A percentile compares a stretch with the other conserved stretches of the same genome.
phyloP scores from a whole-genome alignment of 2,329 filamentous ascomycete species.

The Diplodia corticola region DNA sequence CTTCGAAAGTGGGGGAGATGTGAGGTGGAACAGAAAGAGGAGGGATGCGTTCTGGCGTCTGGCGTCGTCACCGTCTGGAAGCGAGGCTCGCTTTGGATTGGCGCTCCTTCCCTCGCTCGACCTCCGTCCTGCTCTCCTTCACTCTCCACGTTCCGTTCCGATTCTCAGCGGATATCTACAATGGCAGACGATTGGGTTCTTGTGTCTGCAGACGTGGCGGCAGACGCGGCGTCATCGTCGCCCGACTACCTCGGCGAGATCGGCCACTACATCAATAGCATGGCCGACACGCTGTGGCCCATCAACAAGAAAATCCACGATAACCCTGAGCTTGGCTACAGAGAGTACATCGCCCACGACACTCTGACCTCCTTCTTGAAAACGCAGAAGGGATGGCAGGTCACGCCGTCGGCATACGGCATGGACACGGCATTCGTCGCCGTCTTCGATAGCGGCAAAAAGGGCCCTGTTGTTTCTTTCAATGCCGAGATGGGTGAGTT shows the following conservation, averaged over 20 bases:
- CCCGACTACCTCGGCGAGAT: conserved; percentile 31
- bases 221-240: background rate
- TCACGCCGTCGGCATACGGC: conserved; percentile 54
- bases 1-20: conserved; percentile 15
- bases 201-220: background rate
- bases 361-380: conserved; percentile 52
- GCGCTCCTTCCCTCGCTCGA: too few relatives aligned
- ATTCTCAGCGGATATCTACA: background rate
- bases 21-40: background rate
- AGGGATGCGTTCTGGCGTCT: background rate
- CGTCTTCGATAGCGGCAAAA: conserved; percentile 48
- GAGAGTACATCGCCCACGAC: conserved; percentile 54
- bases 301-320: conserved; percentile 55
- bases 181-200: conserved; percentile 18
- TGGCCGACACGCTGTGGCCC: conserved; percentile 45
- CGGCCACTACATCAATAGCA: conserved; percentile 43
- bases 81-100: too few relatives aligned
- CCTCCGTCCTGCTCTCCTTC: background rate
- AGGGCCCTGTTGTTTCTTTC: conserved; percentile 50
- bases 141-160: too few relatives aligned
- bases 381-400: conserved; percentile 49
- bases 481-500: conserved; percentile 41
- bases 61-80: too few relatives aligned
- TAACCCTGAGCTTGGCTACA: conserved; percentile 52
- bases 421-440: conserved; percentile 57